Evolutionary conservation across 108 stramenopile genomes (phyloP).

Genomic region (Phaeodactylum tricornutum): DNA sequence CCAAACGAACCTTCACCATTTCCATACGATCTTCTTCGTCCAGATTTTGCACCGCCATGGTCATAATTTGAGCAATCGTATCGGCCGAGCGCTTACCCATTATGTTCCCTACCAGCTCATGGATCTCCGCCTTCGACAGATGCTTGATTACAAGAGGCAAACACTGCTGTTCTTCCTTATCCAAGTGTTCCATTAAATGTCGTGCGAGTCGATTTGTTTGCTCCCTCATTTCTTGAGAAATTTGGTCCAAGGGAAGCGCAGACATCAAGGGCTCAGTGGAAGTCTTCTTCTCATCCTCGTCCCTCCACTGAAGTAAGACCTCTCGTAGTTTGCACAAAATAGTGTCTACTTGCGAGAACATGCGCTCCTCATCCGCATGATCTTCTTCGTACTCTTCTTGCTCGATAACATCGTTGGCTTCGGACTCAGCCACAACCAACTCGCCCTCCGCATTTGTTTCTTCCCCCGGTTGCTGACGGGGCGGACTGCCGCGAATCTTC

Average conservation of each 20-base stretch:
- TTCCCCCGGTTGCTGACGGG: no score
- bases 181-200: conserved; percentile 72
- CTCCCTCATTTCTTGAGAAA: conserved; percentile 33
- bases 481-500: conserved; percentile 20
- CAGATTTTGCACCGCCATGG: conserved; percentile 88
- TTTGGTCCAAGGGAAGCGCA: no score
- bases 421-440: conserved; percentile 8
- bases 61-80: conserved; percentile 81
- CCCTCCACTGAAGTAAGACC: conserved; percentile 7
- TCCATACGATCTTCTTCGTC: conserved; percentile 58
- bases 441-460: background rate
- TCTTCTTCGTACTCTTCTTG: conserved; percentile 90
- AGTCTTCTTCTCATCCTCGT: conserved; percentile 2
- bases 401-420: conserved; percentile 37
- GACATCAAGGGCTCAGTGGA: no score
- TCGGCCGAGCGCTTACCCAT: conserved; percentile 81
- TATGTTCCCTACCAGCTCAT: conserved; percentile 80
- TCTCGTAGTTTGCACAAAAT: conserved; percentile 48
- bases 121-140: conserved; percentile 71
- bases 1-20: no score
- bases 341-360: conserved; percentile 69
- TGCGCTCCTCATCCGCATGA: conserved; percentile 84
- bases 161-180: conserved; percentile 84
- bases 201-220: conserved; percentile 35
- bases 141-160: conserved; percentile 80